Evolutionary conservation across 2,329 filamentous ascomycete genomes (phyloP), one percentile per base, ranked within the genome.

Genomic region (Cladophialophora immunda): DNA sequence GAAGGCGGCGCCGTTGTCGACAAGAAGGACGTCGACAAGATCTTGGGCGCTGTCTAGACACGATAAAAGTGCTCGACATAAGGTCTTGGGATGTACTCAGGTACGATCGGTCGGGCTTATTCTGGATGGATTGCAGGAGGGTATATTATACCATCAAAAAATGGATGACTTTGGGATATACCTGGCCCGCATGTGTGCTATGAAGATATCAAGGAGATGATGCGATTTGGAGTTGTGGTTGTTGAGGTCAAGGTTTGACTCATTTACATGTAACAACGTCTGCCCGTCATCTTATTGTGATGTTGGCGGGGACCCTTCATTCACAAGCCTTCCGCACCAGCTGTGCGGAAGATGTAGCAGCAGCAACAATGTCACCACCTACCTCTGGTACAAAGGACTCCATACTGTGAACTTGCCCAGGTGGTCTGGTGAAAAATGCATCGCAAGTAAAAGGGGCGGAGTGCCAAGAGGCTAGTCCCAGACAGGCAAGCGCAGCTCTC

Each of bases 1-100:
- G 82, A 97, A 72, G 90, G 86, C 19, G 94, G 95, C 17, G 92
- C 96, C 13, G 92, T 97, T 19, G 92, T 99, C 27, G 90, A 93
- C 69, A 90, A 97, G 80, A 88, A 88, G 62, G 94, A 98, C 74
- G 97, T 98, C 73, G 91, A 97, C 76, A 87, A 85, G 47, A 91
- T 93, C 60, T 85, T 94, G 80, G 86, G 80, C 45, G 38, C 56
- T 30, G 55, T 38, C 32, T 59, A 34, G 45, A 60, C 45, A 36
- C 17, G 22, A 59, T 60, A 15, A 64, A 38, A 19, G 29, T 3
- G 19, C 22, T 41, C 30, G 36, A 50, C 19, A 5, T n/a, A 15
- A 13, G 29, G 13, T n/a, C 47, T 36, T 29, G 19, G n/a, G 45
- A 17, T 36, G 11, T 50, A 36, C 30, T 54, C 45, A 34, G 5